Conservation (phyloP, 2,329 filamentous ascomycete genomes). For the Trichoderma oligosporum region DNA sequence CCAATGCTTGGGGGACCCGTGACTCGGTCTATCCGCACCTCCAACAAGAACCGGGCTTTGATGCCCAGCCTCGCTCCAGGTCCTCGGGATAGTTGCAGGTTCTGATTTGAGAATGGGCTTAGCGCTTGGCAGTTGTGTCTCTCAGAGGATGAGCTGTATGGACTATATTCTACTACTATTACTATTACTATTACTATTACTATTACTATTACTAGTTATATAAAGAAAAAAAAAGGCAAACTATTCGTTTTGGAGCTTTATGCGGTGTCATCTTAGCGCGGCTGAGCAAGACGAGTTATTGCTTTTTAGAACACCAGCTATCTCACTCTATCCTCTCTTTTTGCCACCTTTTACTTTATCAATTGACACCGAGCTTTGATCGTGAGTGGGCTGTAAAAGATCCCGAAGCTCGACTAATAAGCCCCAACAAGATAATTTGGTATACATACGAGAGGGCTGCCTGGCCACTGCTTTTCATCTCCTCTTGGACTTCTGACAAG, state of each 20-base stretch:
- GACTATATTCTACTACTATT: too few relatives aligned
- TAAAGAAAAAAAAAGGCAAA: too few relatives aligned
- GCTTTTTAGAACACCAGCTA: constrained; percentile 1
- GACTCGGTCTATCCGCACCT: constrained; percentile 7
- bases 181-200: too few relatives aligned
- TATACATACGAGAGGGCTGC: too few relatives aligned
- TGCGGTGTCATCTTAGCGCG: constrained; percentile 4
- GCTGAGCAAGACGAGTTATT: background rate
- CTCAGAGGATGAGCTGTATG: too few relatives aligned
- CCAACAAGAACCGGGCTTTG: background rate
- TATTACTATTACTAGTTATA: too few relatives aligned
- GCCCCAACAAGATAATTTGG: too few relatives aligned
- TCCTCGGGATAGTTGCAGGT: background rate
- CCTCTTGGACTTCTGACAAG: too few relatives aligned
- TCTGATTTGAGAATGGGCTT: background rate
- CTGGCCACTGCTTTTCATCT: too few relatives aligned
- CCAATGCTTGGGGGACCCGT: constrained; percentile 10
- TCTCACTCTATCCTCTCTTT: background rate
- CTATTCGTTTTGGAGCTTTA: background rate
- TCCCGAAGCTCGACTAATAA: background rate
- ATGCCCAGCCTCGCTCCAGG: constrained; percentile 4
- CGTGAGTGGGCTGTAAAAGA: background rate
- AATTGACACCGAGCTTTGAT: too few relatives aligned
- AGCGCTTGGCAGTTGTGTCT: too few relatives aligned
- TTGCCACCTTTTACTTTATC: constrained; percentile 9